Evolutionary conservation across 2,329 filamentous ascomycete species (phyloP).

Genomic region (Diaporthe sp.): DNA sequence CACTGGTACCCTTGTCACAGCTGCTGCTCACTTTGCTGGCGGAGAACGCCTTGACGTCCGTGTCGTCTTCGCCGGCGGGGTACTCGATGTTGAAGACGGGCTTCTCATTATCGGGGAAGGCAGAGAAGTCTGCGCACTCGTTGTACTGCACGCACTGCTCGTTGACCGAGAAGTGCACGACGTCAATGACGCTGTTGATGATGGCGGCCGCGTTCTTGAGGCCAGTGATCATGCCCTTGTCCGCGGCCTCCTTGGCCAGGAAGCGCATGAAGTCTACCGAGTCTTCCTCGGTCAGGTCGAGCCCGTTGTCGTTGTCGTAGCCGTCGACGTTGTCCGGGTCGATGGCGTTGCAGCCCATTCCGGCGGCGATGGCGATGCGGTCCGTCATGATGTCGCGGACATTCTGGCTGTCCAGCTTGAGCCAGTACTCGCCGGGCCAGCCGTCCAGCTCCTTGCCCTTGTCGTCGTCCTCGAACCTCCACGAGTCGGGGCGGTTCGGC

Average conservation of each 20-base stretch:
- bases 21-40: conserved; percentile 26
- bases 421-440: conserved; percentile 77
- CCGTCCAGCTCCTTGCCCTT: conserved; percentile 70
- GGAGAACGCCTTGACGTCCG: conserved; percentile 26
- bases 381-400: conserved; percentile 75
- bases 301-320: conserved; percentile 74
- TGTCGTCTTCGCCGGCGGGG: conserved; percentile 57
- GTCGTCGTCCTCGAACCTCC: conserved; percentile 66
- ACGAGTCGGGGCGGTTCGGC: conserved; percentile 69
- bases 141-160: conserved; percentile 68
- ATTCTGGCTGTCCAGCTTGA: conserved; percentile 67
- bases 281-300: conserved; percentile 68
- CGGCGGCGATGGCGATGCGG: conserved; percentile 68
- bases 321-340: conserved; percentile 80
- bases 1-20: conserved; percentile 36
- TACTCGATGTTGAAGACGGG: conserved; percentile 76
- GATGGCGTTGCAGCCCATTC: conserved; percentile 76
- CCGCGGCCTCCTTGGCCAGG: conserved; percentile 66
- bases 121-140: conserved; percentile 63
- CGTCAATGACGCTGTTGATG: conserved; percentile 59
- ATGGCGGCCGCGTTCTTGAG: conserved; percentile 78
- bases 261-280: conserved; percentile 71
- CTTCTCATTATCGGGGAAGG: conserved; percentile 64
- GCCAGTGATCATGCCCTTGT: conserved; percentile 70
- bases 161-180: conserved; percentile 76